A percentile compares a stretch with the other conserved stretches of the same genome.
phyloP scores from a whole-genome alignment of 2,329 filamentous ascomycete species.

The Thelonectria olida region DNA sequence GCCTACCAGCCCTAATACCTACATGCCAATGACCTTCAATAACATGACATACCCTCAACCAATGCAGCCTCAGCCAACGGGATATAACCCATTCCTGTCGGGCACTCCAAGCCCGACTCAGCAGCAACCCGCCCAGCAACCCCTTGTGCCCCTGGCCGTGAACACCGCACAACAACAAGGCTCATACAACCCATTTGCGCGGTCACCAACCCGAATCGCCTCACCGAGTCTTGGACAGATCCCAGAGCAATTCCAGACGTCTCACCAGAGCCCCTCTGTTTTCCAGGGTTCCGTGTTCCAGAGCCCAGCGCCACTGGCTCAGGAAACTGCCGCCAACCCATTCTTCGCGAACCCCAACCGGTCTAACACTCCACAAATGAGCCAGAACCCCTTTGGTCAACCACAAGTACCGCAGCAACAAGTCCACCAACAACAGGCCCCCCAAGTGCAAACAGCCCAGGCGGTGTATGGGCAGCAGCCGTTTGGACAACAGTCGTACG shows the following conservation, averaged over 20 bases:
- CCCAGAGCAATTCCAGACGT: constrained; percentile 60
- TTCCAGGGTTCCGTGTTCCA: constrained; percentile 48
- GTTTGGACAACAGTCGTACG: constrained; percentile 38
- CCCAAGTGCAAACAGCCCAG: constrained; percentile 14
- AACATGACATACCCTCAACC: constrained; percentile 54
- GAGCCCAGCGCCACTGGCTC: constrained; percentile 37
- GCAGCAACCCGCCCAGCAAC: constrained; percentile 47
- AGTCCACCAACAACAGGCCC: constrained; percentile 6
- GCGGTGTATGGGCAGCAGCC: constrained; percentile 32
- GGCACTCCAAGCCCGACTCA: constrained; percentile 46
- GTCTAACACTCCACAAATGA: constrained; percentile 37
- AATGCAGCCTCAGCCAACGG: constrained; percentile 50
- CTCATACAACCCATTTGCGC: constrained; percentile 58
- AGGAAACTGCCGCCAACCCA: constrained; percentile 46
- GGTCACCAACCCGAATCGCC: constrained; percentile 60
- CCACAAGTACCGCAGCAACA: constrained; percentile 31
- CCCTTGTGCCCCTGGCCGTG: constrained; percentile 44
- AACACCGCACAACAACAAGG: constrained; percentile 49
- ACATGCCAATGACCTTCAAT: constrained; percentile 51
- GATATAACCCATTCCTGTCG: constrained; percentile 64
- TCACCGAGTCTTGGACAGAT: constrained; percentile 62
- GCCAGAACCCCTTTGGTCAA: constrained; percentile 41
- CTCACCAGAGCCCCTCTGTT: constrained; percentile 48
- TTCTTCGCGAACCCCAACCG: constrained; percentile 47
- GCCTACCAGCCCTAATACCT: constrained; percentile 52